Base-by-base conservation (phyloP, 176 grass and related monocot genomes). In the Calamus simplicifolius region DNA sequence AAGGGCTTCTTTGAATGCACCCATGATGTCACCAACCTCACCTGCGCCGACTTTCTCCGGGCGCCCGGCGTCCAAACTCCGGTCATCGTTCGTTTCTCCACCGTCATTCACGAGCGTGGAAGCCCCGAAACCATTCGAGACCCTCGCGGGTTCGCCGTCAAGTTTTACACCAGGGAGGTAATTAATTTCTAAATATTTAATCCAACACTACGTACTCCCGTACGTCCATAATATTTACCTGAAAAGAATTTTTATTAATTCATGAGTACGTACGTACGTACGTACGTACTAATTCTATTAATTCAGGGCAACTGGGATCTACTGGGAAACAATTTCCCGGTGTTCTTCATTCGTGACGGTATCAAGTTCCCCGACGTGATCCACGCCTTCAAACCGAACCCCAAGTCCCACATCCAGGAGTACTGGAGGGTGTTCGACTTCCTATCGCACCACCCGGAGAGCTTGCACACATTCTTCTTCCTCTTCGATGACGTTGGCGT, bases 381-480 rank as follows among this genome's bases (percentile, higher is more conserved):
- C 57, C 89, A 95, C 43, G 89, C 89, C 10, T 89, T 95, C 85
- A 95, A 95, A 62, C 89, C 89, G 18, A 89, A 95, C 79, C 89
- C 89, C 0, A 56, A 50, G 12, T 95, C 89, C 0, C 89, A 95
- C 58, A 66, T 95, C 0, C 89, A 95, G 69, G 89, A 95, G 72
- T 89, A 95, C 65, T 95, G 89, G 89, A 31, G 89, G 0, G 81
- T 95, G 2, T 89, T 95, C 54, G 89, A 95, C 54, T 95, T 80
- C 51, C 16, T 95, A 0, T 95, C 89, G 0, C 89, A 95, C 48
- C 85, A 51, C 66, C 89, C 89, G 0, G 89, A 95, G 85, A 83
- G 79, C 69, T 75, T 95, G 5, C 89, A 95, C 85, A 95, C 85
- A 49, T 95, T 95, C 85, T 89, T 85, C 85, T 95, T 95, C 82